Evolutionary conservation across 257 asterid genomes (phyloP).

Genomic region (Mitragyna speciosa): DNA sequence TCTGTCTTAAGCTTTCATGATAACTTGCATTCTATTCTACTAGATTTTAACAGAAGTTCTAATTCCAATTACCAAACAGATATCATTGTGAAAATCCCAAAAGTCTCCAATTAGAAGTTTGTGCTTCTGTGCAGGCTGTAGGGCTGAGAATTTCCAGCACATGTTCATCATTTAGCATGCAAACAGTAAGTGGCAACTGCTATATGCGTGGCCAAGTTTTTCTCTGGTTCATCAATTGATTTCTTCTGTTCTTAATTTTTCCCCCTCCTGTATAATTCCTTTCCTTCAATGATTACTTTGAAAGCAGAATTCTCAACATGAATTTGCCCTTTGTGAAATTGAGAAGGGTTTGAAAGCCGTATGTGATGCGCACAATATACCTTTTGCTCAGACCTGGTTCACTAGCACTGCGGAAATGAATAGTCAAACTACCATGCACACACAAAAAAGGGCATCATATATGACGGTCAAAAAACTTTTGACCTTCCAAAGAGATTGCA

Average conservation of each 20-base stretch:
- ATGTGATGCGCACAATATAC: constrained; percentile 20
- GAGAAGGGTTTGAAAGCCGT: constrained; percentile 30
- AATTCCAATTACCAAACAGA: too few species aligned
- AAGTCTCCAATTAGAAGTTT: neutral
- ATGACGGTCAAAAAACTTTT: constrained; percentile 9
- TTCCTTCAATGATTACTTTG: neutral
- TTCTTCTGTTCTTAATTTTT: constrained; percentile 1
- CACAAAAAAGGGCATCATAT: constrained; percentile 23
- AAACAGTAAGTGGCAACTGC: constrained; percentile 6
- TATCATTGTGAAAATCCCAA: neutral
- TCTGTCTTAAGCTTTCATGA: neutral
- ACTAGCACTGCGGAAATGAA: neutral
- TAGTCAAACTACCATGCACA: constrained; percentile 10
- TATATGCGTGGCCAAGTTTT: neutral
- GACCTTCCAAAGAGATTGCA: constrained; percentile 30
- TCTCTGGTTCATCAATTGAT: neutral
- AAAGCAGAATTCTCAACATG: constrained; percentile 20
- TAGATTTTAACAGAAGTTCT: neutral
- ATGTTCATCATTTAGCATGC: neutral
- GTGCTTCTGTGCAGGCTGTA: constrained; percentile 24
- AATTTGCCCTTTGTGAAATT: constrained; percentile 22
- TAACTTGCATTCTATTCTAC: neutral
- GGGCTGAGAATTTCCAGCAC: constrained; percentile 19
- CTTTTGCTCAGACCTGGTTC: constrained; percentile 35
- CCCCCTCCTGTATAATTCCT: neutral